Conservation (phyloP, 768 basidiomycete genomes). For the Lentinula aciculospora region DNA sequence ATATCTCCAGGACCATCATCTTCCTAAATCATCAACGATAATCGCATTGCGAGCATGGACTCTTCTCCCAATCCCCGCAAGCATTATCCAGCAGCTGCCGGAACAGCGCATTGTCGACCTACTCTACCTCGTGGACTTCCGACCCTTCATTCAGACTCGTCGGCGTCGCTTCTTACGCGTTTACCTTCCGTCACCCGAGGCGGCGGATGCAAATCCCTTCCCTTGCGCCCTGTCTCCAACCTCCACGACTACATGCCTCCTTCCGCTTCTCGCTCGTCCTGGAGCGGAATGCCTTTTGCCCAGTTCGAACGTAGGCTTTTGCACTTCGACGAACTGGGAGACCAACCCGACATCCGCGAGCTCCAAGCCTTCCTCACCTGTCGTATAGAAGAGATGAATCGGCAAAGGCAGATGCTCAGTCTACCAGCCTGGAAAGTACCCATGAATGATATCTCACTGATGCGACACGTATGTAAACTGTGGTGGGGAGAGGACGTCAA, state of each 20-base stretch:
- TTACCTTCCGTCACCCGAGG: not conserved
- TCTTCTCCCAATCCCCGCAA: not conserved
- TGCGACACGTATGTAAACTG: not conserved
- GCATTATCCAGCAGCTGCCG: not conserved
- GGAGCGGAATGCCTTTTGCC: not conserved
- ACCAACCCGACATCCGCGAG: not conserved
- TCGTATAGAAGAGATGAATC: not conserved
- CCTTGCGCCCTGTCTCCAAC: not conserved
- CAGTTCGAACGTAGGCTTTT: slow-evolving; percentile 1
- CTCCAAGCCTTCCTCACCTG: not conserved
- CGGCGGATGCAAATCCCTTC: not conserved
- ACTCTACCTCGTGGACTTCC: not conserved
- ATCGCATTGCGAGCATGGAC: not conserved
- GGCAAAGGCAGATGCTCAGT: not conserved
- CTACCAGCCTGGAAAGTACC: not conserved
- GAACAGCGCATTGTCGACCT: not conserved
- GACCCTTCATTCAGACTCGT: not conserved
- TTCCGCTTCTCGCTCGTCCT: not conserved
- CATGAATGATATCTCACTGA: not conserved
- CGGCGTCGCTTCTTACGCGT: not conserved
- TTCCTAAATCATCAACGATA: not conserved
- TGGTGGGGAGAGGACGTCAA: not conserved
- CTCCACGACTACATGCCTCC: slow-evolving; percentile 2
- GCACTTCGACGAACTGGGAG: not conserved
- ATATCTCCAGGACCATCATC: not conserved